phyloP scores from a whole-genome alignment of 768 basidiomycete species.

The Hygrophoropsis aurantiaca region DNA sequence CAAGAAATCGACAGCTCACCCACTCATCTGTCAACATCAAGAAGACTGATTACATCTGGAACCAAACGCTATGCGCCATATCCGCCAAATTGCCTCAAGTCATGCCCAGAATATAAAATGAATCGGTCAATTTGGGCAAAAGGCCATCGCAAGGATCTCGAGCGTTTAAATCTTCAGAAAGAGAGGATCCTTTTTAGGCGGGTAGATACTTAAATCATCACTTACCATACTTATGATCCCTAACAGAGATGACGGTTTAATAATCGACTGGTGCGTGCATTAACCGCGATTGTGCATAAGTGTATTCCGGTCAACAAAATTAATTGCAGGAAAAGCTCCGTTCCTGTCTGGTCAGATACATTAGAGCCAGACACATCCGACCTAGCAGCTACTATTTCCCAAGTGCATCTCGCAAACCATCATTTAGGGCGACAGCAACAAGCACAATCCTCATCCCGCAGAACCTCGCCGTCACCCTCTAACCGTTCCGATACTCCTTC shows the following conservation, averaged over 20 bases:
- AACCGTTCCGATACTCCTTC: neutral
- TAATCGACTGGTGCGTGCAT: slow-evolving; percentile 27
- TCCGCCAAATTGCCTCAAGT: slow-evolving; percentile 22
- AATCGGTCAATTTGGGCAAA: slow-evolving; percentile 22
- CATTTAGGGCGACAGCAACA: slow-evolving; percentile 9
- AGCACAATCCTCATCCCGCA: neutral
- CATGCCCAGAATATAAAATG: slow-evolving; percentile 14
- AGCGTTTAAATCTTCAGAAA: slow-evolving; percentile 17
- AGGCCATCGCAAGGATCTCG: slow-evolving; percentile 16
- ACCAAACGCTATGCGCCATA: slow-evolving; percentile 27
- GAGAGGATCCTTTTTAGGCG: slow-evolving; percentile 28
- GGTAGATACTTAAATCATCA: slow-evolving; percentile 4
- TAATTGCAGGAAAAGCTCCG: slow-evolving; percentile 23
- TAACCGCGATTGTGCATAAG: neutral
- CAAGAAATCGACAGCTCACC: slow-evolving; percentile 19
- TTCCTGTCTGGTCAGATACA: slow-evolving; percentile 32
- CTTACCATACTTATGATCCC: neutral
- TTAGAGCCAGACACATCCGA: slow-evolving; percentile 22
- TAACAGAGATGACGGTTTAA: slow-evolving; percentile 28
- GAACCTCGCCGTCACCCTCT: neutral
- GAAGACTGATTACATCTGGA: slow-evolving; percentile 22
- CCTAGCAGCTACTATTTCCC: slow-evolving; percentile 26
- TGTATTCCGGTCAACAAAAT: neutral
- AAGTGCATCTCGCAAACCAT: slow-evolving; percentile 23
- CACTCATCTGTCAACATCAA: slow-evolving; percentile 1